These are phyloP conservation scores for Microthlaspi erraticum DNA, from an alignment of 345 rosid species.

Conservation along the genomic window DNA sequence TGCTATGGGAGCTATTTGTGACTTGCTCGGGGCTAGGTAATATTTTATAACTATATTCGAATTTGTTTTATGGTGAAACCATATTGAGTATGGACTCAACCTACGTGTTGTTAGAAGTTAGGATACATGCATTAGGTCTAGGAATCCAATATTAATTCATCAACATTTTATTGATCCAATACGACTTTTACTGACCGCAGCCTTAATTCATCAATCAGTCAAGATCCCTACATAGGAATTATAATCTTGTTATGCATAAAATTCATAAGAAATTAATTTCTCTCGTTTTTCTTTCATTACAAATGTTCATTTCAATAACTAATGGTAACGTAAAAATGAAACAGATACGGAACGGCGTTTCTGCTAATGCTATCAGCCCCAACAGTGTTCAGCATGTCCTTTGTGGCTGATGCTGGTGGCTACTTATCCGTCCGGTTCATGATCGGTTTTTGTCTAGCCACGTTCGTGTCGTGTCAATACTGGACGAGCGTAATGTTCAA, in stretches of 20 bases:
- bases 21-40: constrained; percentile 67
- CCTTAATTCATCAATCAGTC: no score
- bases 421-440: constrained; percentile 70
- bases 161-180: no score
- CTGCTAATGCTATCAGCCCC: constrained; percentile 75
- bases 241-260: no score
- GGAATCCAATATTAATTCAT: constrained; percentile 1
- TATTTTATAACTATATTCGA: neutral
- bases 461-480: constrained; percentile 81
- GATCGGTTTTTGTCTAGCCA: constrained; percentile 87
- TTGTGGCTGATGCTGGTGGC: constrained; percentile 57
- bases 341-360: constrained; percentile 62
- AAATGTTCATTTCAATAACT: no score
- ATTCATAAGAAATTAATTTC: no score
- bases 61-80: neutral
- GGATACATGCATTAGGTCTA: constrained; percentile 5
- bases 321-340: constrained; percentile 24
- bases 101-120: constrained; percentile 3
- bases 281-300: neutral
- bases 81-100: neutral
- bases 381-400: constrained; percentile 75
- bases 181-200: no score
- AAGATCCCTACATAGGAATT: no score
- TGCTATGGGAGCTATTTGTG: constrained; percentile 77
- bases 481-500: constrained; percentile 91